Evolutionary conservation across 768 basidiomycete species (phyloP).

Genomic region (Boletus rubroflammeus): DNA sequence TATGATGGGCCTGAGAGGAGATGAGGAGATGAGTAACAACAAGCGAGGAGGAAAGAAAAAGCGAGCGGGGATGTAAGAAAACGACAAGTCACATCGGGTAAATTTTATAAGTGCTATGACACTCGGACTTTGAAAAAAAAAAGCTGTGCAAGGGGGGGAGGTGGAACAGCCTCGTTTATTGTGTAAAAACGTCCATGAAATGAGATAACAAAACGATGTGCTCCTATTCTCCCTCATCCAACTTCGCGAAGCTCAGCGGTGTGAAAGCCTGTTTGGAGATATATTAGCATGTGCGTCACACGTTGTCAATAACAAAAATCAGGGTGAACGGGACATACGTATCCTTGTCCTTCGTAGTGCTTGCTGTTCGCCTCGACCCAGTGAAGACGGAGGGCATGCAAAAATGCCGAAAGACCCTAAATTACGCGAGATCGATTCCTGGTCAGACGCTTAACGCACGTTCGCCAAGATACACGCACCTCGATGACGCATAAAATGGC

Average conservation of each 20-base stretch:
- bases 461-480: slow-evolving; percentile 45
- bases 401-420: slow-evolving; percentile 90
- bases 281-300: slow-evolving; percentile 27
- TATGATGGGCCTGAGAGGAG: slow-evolving; percentile 36
- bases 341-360: slow-evolving; percentile 86
- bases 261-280: slow-evolving; percentile 40
- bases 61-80: slow-evolving; percentile 31
- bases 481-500: slow-evolving; percentile 91
- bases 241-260: slow-evolving; percentile 45
- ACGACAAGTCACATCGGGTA: background rate
- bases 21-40: background rate
- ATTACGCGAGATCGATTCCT: slow-evolving; percentile 3
- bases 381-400: slow-evolving; percentile 94
- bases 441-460: slow-evolving; percentile 16
- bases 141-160: background rate
- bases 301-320: slow-evolving; percentile 19
- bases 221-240: slow-evolving; percentile 36
- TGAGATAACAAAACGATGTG: slow-evolving; percentile 8
- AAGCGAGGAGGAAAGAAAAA: slow-evolving; percentile 20
- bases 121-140: slow-evolving; percentile 32
- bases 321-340: slow-evolving; percentile 53
- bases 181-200: slow-evolving; percentile 15
- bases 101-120: slow-evolving; percentile 14
- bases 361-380: slow-evolving; percentile 99
- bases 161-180: slow-evolving; percentile 11